A percentile compares a stretch with the other conserved stretches of the same genome.
Conservation (phyloP, 1,284 basidiomycete genomes). For the Trametes versicolor region DNA sequence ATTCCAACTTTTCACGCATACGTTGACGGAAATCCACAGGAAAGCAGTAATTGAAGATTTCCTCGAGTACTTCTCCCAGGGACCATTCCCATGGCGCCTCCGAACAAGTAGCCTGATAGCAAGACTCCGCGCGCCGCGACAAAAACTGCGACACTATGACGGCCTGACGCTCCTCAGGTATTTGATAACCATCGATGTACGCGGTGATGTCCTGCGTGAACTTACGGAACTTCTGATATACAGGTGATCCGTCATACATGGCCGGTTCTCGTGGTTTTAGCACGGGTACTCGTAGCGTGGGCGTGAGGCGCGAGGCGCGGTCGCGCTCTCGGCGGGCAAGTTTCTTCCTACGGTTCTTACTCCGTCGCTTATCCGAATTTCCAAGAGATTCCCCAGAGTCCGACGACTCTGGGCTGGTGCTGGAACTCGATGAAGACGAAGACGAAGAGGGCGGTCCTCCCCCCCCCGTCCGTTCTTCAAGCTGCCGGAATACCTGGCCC, state of each 20-base stretch:
- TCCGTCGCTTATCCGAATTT: background rate
- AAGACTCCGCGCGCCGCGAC: constrained; percentile 47
- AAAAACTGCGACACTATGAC: constrained; percentile 29
- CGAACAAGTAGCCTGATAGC: constrained; percentile 46
- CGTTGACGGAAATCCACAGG: constrained; percentile 45
- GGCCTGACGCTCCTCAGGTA: background rate
- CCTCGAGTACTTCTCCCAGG: constrained; percentile 43
- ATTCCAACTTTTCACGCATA: background rate
- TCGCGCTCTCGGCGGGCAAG: background rate
- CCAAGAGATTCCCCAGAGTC: background rate
- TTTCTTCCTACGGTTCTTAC: background rate
- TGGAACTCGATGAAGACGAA: background rate
- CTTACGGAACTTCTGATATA: constrained; percentile 22
- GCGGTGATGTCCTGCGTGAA: constrained; percentile 24
- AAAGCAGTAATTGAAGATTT: constrained; percentile 53
- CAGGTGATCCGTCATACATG: constrained; percentile 11
- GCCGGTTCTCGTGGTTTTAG: constrained; percentile 23
- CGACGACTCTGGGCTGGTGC: background rate
- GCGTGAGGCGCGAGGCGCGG: background rate
- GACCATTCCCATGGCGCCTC: constrained; percentile 34
- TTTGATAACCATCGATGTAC: constrained; percentile 22
- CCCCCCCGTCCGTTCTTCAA: background rate
- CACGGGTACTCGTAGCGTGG: constrained; percentile 3
- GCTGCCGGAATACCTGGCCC: constrained; percentile 14
- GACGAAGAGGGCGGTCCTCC: background rate